phyloP scores from a whole-genome alignment of 257 asterid species.

The Lycium ferocissimum region DNA sequence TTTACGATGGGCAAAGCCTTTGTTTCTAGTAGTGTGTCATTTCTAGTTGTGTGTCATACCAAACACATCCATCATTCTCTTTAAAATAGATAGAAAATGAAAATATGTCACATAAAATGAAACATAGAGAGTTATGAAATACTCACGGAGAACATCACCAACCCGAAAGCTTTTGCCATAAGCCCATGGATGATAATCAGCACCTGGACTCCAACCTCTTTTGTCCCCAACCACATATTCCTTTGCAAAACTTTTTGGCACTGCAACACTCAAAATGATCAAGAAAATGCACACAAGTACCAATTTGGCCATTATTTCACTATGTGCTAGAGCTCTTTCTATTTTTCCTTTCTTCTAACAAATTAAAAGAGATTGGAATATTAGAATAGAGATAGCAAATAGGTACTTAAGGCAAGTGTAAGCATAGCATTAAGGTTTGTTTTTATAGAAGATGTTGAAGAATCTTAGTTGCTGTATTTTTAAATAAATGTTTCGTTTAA shows the following conservation, averaged over 20 bases:
- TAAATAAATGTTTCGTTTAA: neutral
- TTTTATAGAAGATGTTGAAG: conserved; percentile 14
- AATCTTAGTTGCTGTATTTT: conserved; percentile 18
- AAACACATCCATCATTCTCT: neutral
- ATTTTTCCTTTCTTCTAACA: neutral
- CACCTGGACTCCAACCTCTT: neutral
- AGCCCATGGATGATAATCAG: conserved; percentile 27
- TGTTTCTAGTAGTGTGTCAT: too few relatives aligned
- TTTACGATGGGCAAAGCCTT: too few relatives aligned
- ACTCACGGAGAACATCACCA: conserved; percentile 24
- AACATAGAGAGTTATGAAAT: neutral
- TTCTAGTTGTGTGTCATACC: too few relatives aligned
- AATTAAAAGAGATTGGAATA: neutral
- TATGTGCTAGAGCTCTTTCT: conserved; percentile 12
- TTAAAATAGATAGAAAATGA: neutral
- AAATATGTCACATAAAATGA: neutral
- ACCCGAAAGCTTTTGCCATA: conserved; percentile 22
- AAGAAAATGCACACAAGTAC: conserved; percentile 4
- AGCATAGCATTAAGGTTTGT: neutral
- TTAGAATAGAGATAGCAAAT: neutral
- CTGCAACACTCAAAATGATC: neutral
- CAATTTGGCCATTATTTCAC: neutral
- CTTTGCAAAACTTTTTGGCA: neutral
- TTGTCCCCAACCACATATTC: neutral
- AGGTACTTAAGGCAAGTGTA: conserved; percentile 6